Percentiles rank a stretch among this genome's conserved stretches.
These are phyloP conservation scores for Paramarasmius palmivorus DNA, from an alignment of 1,284 basidiomycete species.

Conservation along the genomic window DNA sequence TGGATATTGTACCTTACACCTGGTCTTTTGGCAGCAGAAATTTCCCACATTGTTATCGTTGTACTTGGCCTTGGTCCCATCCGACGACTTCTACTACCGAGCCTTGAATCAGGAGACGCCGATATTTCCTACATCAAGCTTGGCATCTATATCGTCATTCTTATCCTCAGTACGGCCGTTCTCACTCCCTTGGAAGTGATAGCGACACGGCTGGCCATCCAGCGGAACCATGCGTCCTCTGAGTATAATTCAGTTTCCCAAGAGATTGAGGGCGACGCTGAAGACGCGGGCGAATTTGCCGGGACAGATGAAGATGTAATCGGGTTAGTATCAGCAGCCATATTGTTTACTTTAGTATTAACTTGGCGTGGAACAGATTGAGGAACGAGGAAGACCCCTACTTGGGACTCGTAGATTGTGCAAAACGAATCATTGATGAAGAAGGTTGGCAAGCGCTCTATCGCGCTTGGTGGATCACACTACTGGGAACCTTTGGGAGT, in stretches of 20 bases:
- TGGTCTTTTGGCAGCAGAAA: constrained; percentile 72
- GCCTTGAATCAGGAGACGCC: constrained; percentile 29
- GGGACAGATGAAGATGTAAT: constrained; percentile 88
- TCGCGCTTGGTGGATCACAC: constrained; percentile 87
- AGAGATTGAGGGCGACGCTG: constrained; percentile 68
- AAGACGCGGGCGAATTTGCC: constrained; percentile 67
- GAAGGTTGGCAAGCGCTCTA: constrained; percentile 80
- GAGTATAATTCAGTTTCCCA: constrained; percentile 73
- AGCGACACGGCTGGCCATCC: constrained; percentile 77
- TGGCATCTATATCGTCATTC: constrained; percentile 60
- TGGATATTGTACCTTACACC: constrained; percentile 85
- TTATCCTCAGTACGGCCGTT: constrained; percentile 60
- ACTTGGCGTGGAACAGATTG: constrained; percentile 42
- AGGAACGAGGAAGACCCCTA: constrained; percentile 89
- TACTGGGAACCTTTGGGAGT: constrained; percentile 63
- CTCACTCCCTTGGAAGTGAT: constrained; percentile 86
- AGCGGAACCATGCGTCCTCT: constrained; percentile 77
- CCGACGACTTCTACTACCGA: constrained; percentile 68
- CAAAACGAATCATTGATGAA: constrained; percentile 79
- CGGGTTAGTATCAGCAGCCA: constrained; percentile 47
- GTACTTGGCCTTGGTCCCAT: constrained; percentile 67
- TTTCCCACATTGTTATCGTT: constrained; percentile 60
- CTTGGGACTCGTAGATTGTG: constrained; percentile 74
- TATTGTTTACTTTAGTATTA: not conserved
- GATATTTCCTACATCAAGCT: constrained; percentile 50